Evolutionary conservation across 306 rosid genomes (phyloP).

Genomic region (Fragaria vesca): DNA sequence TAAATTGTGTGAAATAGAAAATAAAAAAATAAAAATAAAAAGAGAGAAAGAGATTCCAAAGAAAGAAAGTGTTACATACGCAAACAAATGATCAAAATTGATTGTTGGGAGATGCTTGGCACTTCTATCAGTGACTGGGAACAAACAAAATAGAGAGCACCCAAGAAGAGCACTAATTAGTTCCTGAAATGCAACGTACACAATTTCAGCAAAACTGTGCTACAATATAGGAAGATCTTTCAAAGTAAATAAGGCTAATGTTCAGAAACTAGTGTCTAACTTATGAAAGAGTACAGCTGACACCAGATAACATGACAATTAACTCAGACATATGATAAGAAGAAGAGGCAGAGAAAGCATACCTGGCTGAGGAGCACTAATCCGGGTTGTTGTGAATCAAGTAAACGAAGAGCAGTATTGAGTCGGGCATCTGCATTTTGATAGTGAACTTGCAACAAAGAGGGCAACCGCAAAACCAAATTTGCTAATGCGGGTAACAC

Average conservation of each 20-base stretch:
- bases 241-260: background rate
- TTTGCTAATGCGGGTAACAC: conserved; percentile 68
- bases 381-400: conserved; percentile 69
- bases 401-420: conserved; percentile 62
- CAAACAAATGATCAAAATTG: conserved; percentile 75
- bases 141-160: conserved; percentile 83
- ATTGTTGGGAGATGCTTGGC: conserved; percentile 56
- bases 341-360: background rate
- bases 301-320: background rate
- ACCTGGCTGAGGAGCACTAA: conserved; percentile 81
- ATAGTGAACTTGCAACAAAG: conserved; percentile 75
- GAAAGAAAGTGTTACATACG: conserved; percentile 51
- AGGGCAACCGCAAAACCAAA: conserved; percentile 71
- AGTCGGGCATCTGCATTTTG: conserved; percentile 37
- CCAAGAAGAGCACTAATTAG: conserved; percentile 80
- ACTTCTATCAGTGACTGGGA: conserved; percentile 57
- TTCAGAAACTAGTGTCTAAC: background rate
- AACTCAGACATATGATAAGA: no score
- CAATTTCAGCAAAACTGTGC: background rate
- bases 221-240: background rate
- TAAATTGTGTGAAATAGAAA: background rate
- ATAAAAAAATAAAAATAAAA: background rate
- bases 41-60: background rate
- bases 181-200: conserved; percentile 58
- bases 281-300: background rate